Evolutionary conservation across 2,329 filamentous ascomycete species (phyloP).

Genomic region (Hypoxylon sp.): DNA sequence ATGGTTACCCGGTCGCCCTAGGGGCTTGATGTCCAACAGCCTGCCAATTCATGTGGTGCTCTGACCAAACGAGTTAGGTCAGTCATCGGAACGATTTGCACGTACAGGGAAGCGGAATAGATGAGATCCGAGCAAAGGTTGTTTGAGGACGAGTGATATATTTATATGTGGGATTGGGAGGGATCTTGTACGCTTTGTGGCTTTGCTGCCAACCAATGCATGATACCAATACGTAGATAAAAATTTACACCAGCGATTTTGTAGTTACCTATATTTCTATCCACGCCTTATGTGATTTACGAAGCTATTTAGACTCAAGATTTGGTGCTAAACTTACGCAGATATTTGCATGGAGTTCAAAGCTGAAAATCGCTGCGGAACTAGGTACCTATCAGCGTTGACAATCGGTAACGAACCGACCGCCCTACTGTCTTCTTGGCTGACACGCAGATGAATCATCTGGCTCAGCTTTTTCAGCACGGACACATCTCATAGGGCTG

Average conservation of each 20-base stretch:
- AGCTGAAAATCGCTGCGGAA: not conserved
- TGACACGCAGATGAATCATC: conserved; percentile 9
- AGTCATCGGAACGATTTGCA: conserved; percentile 40
- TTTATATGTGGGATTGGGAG: conserved; percentile 40
- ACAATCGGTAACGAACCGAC: conserved; percentile 7
- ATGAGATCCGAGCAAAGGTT: conserved; percentile 29
- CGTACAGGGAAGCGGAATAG: conserved; percentile 38
- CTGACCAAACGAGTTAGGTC: conserved; percentile 36
- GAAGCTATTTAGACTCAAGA: conserved; percentile 9
- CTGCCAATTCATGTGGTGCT: conserved; percentile 32
- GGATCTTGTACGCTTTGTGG: conserved; percentile 38
- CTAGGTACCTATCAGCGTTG: conserved; percentile 1
- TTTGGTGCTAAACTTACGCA: not conserved
- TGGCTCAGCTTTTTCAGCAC: conserved; percentile 10
- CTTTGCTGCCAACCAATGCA: conserved; percentile 35
- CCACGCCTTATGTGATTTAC: not conserved
- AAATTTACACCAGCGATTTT: conserved; percentile 33
- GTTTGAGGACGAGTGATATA: conserved; percentile 43
- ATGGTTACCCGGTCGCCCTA: conserved; percentile 34
- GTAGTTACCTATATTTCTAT: conserved; percentile 11
- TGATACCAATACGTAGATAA: conserved; percentile 44
- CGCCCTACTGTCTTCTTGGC: not conserved
- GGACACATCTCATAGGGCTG: conserved; percentile 19
- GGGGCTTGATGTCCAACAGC: conserved; percentile 41
- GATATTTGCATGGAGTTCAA: conserved; percentile 3